Conservation (phyloP, 202 grass and related monocot genomes). For the Setaria viridis region DNA sequence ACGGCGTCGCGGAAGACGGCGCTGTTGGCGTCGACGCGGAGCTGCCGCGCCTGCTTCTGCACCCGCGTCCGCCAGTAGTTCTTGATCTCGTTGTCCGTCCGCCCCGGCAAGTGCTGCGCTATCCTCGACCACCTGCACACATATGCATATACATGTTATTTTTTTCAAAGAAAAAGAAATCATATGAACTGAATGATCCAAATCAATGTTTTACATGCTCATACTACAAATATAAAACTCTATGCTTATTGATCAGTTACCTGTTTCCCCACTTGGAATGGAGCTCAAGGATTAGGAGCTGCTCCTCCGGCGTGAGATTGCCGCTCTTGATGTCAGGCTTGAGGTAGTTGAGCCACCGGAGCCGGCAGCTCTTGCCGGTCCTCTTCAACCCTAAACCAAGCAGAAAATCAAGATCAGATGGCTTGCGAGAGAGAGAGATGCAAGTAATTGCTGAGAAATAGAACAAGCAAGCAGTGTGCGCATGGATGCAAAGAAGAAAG, state of each 20-base stretch:
- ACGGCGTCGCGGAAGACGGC: conserved; percentile 87
- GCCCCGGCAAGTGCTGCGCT: conserved; percentile 85
- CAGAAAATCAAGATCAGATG: not conserved
- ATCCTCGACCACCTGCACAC: conserved; percentile 84
- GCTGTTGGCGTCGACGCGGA: conserved; percentile 92
- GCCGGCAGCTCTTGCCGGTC: conserved; percentile 94
- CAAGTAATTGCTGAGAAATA: not conserved
- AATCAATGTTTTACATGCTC: not conserved
- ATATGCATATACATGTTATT: not conserved
- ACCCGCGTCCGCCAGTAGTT: conserved; percentile 98
- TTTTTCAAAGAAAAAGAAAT: not conserved
- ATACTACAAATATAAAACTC: not conserved
- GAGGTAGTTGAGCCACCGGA: conserved; percentile 94
- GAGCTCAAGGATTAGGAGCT: conserved; percentile 94
- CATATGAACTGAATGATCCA: not conserved
- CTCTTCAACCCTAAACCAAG: conserved; percentile 76
- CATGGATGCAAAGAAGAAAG: not conserved
- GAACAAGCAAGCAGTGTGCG: not conserved
- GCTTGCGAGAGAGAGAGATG: not conserved
- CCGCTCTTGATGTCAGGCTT: conserved; percentile 96
- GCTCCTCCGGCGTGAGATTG: conserved; percentile 90
- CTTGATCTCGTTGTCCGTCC: conserved; percentile 99
- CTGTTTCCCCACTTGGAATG: conserved; percentile 99
- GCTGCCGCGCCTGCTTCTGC: conserved; percentile 95
- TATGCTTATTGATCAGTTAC: conserved; percentile 9